Evolutionary conservation across 768 basidiomycete genomes (phyloP), one percentile per base, ranked within the genome.

Genomic region (Tricholoma sp.): DNA sequence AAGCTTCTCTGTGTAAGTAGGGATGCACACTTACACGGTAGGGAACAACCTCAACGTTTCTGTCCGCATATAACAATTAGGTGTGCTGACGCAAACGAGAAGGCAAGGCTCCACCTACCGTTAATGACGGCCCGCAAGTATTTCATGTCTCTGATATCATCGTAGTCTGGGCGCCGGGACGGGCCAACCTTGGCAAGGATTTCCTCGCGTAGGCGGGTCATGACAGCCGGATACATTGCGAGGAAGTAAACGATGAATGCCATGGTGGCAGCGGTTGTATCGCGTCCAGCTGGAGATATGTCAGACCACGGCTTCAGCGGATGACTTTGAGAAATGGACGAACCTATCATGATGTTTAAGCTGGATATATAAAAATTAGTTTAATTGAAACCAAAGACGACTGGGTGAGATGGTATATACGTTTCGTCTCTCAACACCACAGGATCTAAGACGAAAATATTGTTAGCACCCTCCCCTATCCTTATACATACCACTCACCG

Each of bases 51-150:
- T 74, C 55, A 84, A 65, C 0, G 82, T 82, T 63, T 85, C 84
- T 76, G 50, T 6, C 24, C 28, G 10, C 47, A 28, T 37, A 47
- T 15, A 32, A 49, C 7, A 17, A 31, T 1, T 17, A 52, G 29
- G 20, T 7, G 1, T 17, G 8, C 11, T 5, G 2, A 20, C 10
- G 28, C 39, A 13, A 31, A 28, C 18, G 2, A 24, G 11, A 36
- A 10, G 24, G 6, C 28, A 44, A 34, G n/a, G 8, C 9, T 15
- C 6, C 47, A 24, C 64, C 36, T 44, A 84, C 84, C 84, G 59
- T 87, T 86, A 50, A 87, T 78, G 20, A 87, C 81, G 1, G 85
- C 86, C 24, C 82, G 72, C 12, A 86, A 66, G 59, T 80, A 86
- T 64, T 81, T 85, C 81, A 86, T 82, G 4, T 81, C 80, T 29